phyloP scores from a whole-genome alignment of 1,284 basidiomycete genomes.

The Heliocybe sulcata region DNA sequence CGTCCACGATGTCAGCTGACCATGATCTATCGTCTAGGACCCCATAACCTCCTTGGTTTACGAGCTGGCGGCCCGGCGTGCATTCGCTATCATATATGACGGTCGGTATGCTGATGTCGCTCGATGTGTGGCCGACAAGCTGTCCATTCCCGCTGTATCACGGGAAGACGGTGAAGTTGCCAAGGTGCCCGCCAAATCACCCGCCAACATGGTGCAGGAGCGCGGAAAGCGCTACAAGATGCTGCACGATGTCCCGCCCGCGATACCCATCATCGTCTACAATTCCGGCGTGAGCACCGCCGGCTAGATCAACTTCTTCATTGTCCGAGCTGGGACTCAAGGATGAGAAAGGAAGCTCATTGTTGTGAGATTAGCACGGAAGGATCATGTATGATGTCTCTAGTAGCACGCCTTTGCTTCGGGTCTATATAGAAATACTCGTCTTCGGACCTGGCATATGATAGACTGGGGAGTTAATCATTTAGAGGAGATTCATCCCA shows the following conservation, averaged over 20 bases:
- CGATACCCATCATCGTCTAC: not conserved
- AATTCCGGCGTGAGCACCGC: not conserved
- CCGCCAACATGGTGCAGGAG: not conserved
- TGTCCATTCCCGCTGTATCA: not conserved
- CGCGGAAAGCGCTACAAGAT: not conserved
- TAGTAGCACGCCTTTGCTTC: too few species aligned
- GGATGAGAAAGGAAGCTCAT: too few species aligned
- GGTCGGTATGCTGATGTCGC: not conserved
- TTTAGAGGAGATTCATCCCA: too few species aligned
- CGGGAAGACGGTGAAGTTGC: not conserved
- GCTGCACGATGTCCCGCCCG: not conserved
- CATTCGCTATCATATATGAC: not conserved
- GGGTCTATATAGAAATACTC: too few species aligned
- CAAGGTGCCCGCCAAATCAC: not conserved
- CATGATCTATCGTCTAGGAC: not conserved
- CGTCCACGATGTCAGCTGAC: not conserved
- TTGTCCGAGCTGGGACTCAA: not conserved
- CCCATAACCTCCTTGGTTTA: not conserved
- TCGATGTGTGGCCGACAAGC: not conserved
- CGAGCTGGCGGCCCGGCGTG: not conserved
- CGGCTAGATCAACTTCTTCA: not conserved
- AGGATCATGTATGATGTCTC: too few species aligned
- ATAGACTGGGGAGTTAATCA: too few species aligned
- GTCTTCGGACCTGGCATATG: too few species aligned
- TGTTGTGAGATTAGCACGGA: too few species aligned